Evolutionary conservation across 2,329 filamentous ascomycete genomes (phyloP).

Genomic region (Scopulariopsis brevicaulis): DNA sequence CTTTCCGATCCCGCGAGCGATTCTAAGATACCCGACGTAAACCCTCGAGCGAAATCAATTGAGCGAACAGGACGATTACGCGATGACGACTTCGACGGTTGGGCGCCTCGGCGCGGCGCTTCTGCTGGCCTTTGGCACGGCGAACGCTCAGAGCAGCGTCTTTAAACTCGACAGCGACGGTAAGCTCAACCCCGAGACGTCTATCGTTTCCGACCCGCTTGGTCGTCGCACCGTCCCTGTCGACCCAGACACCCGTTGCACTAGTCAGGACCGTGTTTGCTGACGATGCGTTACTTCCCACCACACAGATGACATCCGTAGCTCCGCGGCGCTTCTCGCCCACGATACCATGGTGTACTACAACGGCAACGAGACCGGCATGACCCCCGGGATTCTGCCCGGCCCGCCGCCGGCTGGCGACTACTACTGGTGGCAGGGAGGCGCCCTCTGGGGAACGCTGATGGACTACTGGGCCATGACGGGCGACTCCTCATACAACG

Average conservation of each 20-base stretch:
- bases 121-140: constrained; percentile 7
- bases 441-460: constrained; percentile 56
- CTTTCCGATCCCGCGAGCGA: not conserved
- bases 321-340: constrained; percentile 33
- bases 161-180: constrained; percentile 20
- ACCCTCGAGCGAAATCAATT: not conserved
- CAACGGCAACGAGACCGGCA: constrained; percentile 35
- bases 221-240: not conserved
- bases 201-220: not conserved
- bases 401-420: constrained; percentile 40
- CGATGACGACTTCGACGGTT: not conserved
- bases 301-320: constrained; percentile 29
- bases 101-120: constrained; percentile 7
- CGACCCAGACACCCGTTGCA: not conserved
- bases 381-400: constrained; percentile 44
- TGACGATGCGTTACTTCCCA: not conserved
- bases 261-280: not conserved
- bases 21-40: not conserved
- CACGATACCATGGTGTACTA: constrained; percentile 40
- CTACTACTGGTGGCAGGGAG: constrained; percentile 69
- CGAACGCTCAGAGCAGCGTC: constrained; percentile 9
- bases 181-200: constrained; percentile 7
- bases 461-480: constrained; percentile 62
- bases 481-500: constrained; percentile 52
- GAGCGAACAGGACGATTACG: not conserved